Conservation (phyloP, 176 grass and related monocot species). For the Raddia distichophylla region DNA sequence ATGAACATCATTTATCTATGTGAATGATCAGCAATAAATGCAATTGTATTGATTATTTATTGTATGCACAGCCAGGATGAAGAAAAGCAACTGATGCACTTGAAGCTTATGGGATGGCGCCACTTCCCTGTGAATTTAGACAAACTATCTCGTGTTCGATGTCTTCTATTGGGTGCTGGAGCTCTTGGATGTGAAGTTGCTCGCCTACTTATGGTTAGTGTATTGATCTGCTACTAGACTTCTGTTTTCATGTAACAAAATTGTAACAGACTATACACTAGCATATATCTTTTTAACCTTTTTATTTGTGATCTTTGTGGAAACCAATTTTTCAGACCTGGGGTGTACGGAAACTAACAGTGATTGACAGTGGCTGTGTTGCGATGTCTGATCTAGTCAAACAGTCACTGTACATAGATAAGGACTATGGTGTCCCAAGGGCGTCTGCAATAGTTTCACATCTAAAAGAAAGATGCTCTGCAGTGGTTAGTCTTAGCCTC, state of each 20-base stretch:
- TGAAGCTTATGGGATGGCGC: slow-evolving; percentile 99
- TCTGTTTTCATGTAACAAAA: slow-evolving; percentile 20
- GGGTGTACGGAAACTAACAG: slow-evolving; percentile 85
- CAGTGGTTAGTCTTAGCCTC: slow-evolving; percentile 55
- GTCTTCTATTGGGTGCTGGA: slow-evolving; percentile 86
- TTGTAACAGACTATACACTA: neutral
- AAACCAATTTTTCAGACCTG: slow-evolving; percentile 66
- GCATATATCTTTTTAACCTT: neutral
- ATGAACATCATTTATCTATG: neutral
- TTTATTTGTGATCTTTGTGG: slow-evolving; percentile 24
- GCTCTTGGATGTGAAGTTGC: slow-evolving; percentile 93
- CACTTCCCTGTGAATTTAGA: slow-evolving; percentile 80
- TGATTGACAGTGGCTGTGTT: slow-evolving; percentile 70
- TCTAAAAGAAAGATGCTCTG: slow-evolving; percentile 81
- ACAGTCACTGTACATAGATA: slow-evolving; percentile 84
- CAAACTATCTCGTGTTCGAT: slow-evolving; percentile 52
- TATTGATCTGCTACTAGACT: slow-evolving; percentile 18
- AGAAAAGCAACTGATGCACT: slow-evolving; percentile 81
- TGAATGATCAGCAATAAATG: slow-evolving; percentile 7
- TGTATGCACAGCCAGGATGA: slow-evolving; percentile 54
- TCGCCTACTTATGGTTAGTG: slow-evolving; percentile 83
- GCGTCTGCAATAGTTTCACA: slow-evolving; percentile 67
- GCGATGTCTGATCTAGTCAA: slow-evolving; percentile 73
- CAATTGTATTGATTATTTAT: slow-evolving; percentile 36
- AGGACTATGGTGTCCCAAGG: slow-evolving; percentile 83